Conservation (phyloP, 192 early-diverging fungal genomes). For the Coemansia sp. region DNA sequence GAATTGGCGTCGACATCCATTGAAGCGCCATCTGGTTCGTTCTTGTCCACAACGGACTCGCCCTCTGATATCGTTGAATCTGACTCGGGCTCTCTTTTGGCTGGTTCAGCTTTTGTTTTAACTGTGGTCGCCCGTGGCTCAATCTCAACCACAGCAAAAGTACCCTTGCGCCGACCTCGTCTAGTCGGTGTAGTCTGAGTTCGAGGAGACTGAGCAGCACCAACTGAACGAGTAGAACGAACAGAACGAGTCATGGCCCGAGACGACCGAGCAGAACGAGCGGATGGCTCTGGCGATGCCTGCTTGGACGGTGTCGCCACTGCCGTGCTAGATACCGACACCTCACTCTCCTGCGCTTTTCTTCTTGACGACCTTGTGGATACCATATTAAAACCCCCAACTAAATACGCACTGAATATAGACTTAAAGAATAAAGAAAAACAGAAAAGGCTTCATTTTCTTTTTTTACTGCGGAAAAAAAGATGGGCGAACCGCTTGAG, state of each 20-base stretch:
- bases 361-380: slow-evolving; percentile 3
- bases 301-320: slow-evolving; percentile 12
- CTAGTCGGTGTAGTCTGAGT: too few relatives aligned
- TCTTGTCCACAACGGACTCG: background rate
- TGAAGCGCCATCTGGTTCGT: too few relatives aligned
- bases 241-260: too few relatives aligned
- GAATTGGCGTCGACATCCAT: too few relatives aligned
- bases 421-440: background rate
- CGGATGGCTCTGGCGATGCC: slow-evolving; percentile 2
- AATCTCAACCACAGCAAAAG: background rate
- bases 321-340: slow-evolving; percentile 3
- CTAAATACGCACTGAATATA: background rate
- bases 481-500: too few relatives aligned
- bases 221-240: too few relatives aligned
- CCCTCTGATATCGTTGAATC: background rate
- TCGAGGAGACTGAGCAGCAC: too few relatives aligned
- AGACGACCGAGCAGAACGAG: background rate
- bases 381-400: slow-evolving; percentile 2
- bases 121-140: background rate
- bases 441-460: too few relatives aligned
- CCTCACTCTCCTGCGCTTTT: background rate
- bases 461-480: too few relatives aligned
- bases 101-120: background rate
- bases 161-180: background rate
- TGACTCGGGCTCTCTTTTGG: background rate